Base-by-base conservation (phyloP, 129 eudicot genomes). In the Ambrosia trifida region DNA sequence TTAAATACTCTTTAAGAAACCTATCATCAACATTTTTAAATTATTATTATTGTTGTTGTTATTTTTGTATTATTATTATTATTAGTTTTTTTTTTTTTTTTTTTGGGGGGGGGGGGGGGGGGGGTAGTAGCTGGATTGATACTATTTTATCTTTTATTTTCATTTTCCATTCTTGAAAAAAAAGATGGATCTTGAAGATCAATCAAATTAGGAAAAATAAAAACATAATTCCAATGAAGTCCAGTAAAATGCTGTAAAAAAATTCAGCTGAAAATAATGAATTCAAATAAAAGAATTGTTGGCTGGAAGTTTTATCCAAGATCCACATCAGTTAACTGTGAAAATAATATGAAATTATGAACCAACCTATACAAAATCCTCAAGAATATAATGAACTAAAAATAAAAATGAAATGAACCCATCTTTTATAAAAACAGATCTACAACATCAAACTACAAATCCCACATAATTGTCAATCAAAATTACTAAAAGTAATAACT, bases 1-100 rank as follows among this genome's bases (percentile, higher is more conserved):
- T 36, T 76, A 82, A 78, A 56, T 20, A 72, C 82, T 77, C 78
- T 76, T 81, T 83, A 66, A 46, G 56, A 77, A n/a, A 66, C 56
- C 74, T 18, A 63, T 66, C 17, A 72, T 19, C 64, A 7, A 36
- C 41, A 24, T 24, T 24, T 24, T 24, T 24, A 24, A n/a, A n/a
- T n/a, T n/a, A n/a, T n/a, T n/a, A n/a, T n/a, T n/a, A n/a, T n/a
- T n/a, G n/a, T n/a, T n/a, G n/a, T n/a, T n/a, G n/a, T n/a, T n/a
- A n/a, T n/a, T n/a, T n/a, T n/a, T n/a, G n/a, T n/a, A n/a, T n/a
- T n/a, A n/a, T n/a, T n/a, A n/a, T n/a, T n/a, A n/a, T n/a, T 24
- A 24, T 24, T 24, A 24, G 28, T 36, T 3, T 4, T 36, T 35
- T 35, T 35, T 35, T 35, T 35, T 35, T 35, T 35, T 35, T 35